These are phyloP conservation scores for Fusarium chlamydosporum DNA, from an alignment of 2,329 filamentous ascomycete genomes.

Conservation along the genomic window DNA sequence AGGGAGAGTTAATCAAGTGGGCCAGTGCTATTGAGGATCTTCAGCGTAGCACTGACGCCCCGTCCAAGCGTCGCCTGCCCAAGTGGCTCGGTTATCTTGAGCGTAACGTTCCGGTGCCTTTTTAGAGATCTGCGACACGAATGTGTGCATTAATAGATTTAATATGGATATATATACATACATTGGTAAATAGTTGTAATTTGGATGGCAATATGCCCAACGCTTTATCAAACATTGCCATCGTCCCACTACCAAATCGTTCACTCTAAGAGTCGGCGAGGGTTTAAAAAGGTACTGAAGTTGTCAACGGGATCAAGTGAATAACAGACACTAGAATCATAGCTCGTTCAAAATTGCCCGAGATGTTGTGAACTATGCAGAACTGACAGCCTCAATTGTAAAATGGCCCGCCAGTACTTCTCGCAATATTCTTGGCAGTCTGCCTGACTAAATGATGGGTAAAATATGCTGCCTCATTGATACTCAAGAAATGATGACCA, in stretches of 20 bases:
- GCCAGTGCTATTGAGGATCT: slow-evolving; percentile 75
- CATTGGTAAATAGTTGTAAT: background rate
- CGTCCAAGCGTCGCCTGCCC: slow-evolving; percentile 64
- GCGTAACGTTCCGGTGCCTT: slow-evolving; percentile 60
- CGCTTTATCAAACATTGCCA: too few relatives aligned
- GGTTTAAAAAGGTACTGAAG: too few relatives aligned
- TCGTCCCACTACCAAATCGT: too few relatives aligned
- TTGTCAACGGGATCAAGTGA: too few relatives aligned
- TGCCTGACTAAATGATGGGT: background rate
- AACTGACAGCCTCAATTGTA: too few relatives aligned
- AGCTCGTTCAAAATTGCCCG: too few relatives aligned
- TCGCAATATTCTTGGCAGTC: too few relatives aligned
- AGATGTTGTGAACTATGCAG: too few relatives aligned
- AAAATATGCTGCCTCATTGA: background rate
- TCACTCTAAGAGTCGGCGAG: too few relatives aligned
- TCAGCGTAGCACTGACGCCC: slow-evolving; percentile 59
- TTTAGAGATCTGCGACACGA: slow-evolving; percentile 20
- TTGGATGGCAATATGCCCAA: background rate
- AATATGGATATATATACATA: background rate
- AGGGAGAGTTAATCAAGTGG: slow-evolving; percentile 70
- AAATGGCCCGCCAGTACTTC: too few relatives aligned
- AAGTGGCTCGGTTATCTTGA: slow-evolving; percentile 66
- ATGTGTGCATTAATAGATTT: too few relatives aligned
- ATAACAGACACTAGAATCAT: too few relatives aligned
- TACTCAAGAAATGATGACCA: background rate